Conservation (phyloP, 768 basidiomycete species). For the Lactarius indigo region DNA sequence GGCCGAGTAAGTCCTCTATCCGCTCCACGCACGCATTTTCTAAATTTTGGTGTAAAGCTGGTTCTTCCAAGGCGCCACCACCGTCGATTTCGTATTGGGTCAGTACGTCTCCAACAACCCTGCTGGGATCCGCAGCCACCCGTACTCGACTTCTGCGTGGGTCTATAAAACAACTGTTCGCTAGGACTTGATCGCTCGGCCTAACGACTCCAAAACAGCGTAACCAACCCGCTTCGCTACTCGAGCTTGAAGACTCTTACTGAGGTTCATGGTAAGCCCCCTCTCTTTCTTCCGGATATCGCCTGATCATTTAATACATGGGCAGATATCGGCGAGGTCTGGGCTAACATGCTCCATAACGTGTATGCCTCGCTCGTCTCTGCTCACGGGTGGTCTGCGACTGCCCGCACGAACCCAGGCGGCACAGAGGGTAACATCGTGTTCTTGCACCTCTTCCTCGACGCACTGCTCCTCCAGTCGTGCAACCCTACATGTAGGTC, state of each 20-base stretch:
- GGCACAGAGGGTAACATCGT: slow-evolving; percentile 46
- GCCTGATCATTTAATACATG: not conserved
- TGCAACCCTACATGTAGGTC: slow-evolving; percentile 48
- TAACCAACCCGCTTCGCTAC: too few relatives aligned
- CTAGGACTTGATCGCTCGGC: too few relatives aligned
- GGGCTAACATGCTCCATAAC: slow-evolving; percentile 44
- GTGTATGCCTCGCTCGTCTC: slow-evolving; percentile 35
- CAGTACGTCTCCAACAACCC: too few relatives aligned
- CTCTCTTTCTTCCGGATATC: not conserved
- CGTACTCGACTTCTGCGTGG: too few relatives aligned
- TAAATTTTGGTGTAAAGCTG: slow-evolving; percentile 25
- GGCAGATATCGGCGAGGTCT: slow-evolving; percentile 54
- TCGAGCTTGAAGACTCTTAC: too few relatives aligned
- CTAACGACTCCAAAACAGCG: too few relatives aligned
- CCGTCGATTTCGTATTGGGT: slow-evolving; percentile 35
- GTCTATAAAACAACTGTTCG: too few relatives aligned
- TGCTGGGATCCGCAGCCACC: too few relatives aligned
- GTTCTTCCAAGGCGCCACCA: slow-evolving; percentile 38
- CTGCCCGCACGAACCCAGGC: slow-evolving; percentile 40
- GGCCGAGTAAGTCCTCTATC: slow-evolving; percentile 25
- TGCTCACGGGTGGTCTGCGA: slow-evolving; percentile 31
- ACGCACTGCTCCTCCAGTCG: slow-evolving; percentile 46
- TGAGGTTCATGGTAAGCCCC: too few relatives aligned
- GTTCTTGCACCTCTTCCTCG: slow-evolving; percentile 50
- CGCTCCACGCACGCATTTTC: slow-evolving; percentile 5